A percentile compares a stretch with the other conserved stretches of the same genome.
Conservation (phyloP, 2,329 filamentous ascomycete genomes). For the Aphanocladium album region DNA sequence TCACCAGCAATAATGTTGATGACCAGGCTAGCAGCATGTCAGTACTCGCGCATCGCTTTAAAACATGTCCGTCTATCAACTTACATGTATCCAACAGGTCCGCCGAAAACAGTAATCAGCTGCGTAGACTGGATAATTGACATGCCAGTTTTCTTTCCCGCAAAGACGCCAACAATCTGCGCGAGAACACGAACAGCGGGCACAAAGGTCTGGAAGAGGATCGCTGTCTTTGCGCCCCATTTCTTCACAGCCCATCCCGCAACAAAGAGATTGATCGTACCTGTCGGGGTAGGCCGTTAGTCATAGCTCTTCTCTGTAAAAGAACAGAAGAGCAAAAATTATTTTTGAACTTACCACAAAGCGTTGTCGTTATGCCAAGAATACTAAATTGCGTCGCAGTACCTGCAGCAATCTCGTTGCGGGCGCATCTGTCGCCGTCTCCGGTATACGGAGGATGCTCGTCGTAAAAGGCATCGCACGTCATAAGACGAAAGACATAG, state of each 20-base stretch:
- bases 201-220: conserved; percentile 59
- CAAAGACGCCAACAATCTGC: conserved; percentile 60
- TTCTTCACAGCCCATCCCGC: conserved; percentile 62
- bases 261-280: conserved; percentile 60
- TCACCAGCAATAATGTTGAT: conserved; percentile 66
- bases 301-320: neutral
- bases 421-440: conserved; percentile 50
- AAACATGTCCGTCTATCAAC: conserved; percentile 8
- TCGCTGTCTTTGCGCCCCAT: conserved; percentile 57
- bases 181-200: conserved; percentile 58
- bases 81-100: conserved; percentile 61
- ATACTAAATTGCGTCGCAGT: conserved; percentile 61
- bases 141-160: conserved; percentile 59
- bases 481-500: conserved; percentile 67
- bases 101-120: conserved; percentile 62
- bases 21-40: conserved; percentile 39
- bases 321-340: neutral
- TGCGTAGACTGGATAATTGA: conserved; percentile 63
- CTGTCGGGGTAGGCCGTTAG: conserved; percentile 11
- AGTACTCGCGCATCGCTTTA: neutral
- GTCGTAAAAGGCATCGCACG: conserved; percentile 64
- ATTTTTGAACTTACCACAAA: conserved; percentile 46
- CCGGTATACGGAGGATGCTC: conserved; percentile 47
- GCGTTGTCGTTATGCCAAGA: conserved; percentile 60
- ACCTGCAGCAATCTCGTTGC: conserved; percentile 57